Base-by-base conservation (phyloP, 345 rosid genomes). In the Murraya koenigii region DNA sequence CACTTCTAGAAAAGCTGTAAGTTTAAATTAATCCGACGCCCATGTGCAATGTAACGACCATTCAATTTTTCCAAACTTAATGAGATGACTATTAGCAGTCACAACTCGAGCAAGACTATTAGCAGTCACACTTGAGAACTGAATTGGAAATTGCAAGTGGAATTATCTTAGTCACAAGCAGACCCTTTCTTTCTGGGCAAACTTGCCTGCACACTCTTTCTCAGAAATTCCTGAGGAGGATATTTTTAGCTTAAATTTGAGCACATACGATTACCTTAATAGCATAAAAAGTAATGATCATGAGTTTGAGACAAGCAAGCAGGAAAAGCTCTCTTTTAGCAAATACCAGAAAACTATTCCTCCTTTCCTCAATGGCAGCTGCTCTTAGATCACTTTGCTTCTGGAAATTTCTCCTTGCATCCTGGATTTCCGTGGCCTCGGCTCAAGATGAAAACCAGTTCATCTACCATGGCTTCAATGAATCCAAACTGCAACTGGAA, bases 331-430 rank as follows among this genome's bases (percentile, higher is more conserved):
- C 49, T 13, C 0, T 1, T 17, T 13, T 44, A 1, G 32, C 35
- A 25, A 61, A 26, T 28, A 60, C 17, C 64, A 25, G 30, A 60
- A 7, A 23, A 60, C 6, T 60, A 44, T 44, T 60, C 64, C 30
- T 4, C 26, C 35, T 13, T 26, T 14, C 35, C 66, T 28, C 20
- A 60, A 79, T 87, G 90, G 84, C 82, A 63, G 78, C 72, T 76
- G 79, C 82, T 71, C 74, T 78, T 47, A 79, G 80, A 77, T 67
- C 78, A 58, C 54, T 80, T 35, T 67, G 2, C 33, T 70, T 78
- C 32, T 58, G 54, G 78, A 5, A 54, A 20, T 32, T 78, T 65
- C 84, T 76, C 64, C 39, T 9, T 32, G 1, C 47, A 1, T 44
- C 38, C 7, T 17, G 20, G 11, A 19, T 74, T 41, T 44, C 38